Evolutionary conservation across 306 rosid species (phyloP), one percentile per base, ranked within the genome.

Genomic region (Acmispon strigosus): DNA sequence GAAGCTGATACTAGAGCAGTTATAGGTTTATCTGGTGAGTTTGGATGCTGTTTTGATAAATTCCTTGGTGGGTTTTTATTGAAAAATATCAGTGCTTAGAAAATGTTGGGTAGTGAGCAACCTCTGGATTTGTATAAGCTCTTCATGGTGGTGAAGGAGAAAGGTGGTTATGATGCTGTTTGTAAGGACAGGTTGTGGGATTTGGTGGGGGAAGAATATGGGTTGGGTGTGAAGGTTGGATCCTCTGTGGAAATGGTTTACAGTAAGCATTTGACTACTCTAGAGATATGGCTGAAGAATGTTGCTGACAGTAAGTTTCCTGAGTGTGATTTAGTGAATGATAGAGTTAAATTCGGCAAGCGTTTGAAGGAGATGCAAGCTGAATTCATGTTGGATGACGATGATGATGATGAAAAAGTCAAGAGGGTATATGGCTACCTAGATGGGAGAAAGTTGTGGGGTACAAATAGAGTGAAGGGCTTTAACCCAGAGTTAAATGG

Each of bases 91-190:
- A 51, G 59, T 68, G 17, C 45, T 5, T 60, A 5, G 44, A 60
- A 65, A 58, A 76, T 83, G 78, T 45, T 83, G 41, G 84, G 89
- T 70, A 59, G 72, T 68, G 90, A 88, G 72, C 80, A 77, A 42
- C 19, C 73, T 1, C 82, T 85, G 53, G 88, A 87, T 79, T 87
- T 90, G 87, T 82, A 84, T 66, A 84, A 84, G 86, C 88, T 94
- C 7, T 90, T 85, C 62, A 58, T 78, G 86, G 86, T 75, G 68
- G 97, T 90, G 70, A 86, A 86, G 74, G 82, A 78, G 58, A 84
- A 86, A 49, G 98, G 98, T 72, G 98, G 98, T 22, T 90, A 75
- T 69, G 82, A 78, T 22, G 73, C 66, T 45, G 77, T 78, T 11
- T 70, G 82, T 59, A 71, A 76, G 44, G 66, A 70, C 12, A 17